phyloP scores from a whole-genome alignment of 768 basidiomycete genomes.

The Tephrocybe sp. region DNA sequence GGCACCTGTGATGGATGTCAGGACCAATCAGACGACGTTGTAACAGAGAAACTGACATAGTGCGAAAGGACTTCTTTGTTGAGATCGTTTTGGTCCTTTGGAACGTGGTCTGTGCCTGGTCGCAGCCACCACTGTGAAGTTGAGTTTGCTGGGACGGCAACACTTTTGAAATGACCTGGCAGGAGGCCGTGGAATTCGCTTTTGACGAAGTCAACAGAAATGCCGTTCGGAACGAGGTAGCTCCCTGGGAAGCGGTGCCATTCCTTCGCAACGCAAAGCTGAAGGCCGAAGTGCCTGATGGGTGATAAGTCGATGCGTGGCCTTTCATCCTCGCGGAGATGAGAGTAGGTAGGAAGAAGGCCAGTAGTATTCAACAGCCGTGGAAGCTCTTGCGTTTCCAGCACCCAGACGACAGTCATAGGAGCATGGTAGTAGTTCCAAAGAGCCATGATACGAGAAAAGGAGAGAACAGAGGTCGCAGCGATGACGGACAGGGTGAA shows the following conservation, averaged over 20 bases:
- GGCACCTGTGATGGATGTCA: slow-evolving; percentile 59
- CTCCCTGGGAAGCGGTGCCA: slow-evolving; percentile 95
- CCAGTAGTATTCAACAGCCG: slow-evolving; percentile 74
- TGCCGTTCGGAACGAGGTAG: slow-evolving; percentile 81
- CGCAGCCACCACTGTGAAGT: slow-evolving; percentile 48
- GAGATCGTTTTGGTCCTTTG: slow-evolving; percentile 78
- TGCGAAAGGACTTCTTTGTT: slow-evolving; percentile 78
- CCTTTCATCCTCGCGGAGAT: slow-evolving; percentile 38
- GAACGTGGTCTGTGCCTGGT: slow-evolving; percentile 60
- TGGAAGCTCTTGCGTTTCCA: slow-evolving; percentile 81
- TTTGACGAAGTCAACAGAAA: slow-evolving; percentile 87
- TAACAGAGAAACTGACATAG: slow-evolving; percentile 54
- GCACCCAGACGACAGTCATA: slow-evolving; percentile 62
- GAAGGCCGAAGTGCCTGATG: slow-evolving; percentile 68
- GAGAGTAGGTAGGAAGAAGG: slow-evolving; percentile 49
- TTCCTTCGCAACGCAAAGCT: slow-evolving; percentile 88
- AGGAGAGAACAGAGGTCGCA: slow-evolving; percentile 66
- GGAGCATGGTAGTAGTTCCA: slow-evolving; percentile 93
- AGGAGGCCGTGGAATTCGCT: slow-evolving; percentile 89
- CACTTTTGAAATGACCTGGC: slow-evolving; percentile 75
- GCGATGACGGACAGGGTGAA: slow-evolving; percentile 73
- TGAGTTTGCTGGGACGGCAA: slow-evolving; percentile 22
- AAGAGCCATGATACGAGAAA: slow-evolving; percentile 79
- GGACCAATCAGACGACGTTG: neutral
- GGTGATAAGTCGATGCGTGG: slow-evolving; percentile 65